Conservation (phyloP, 352 stramenopile genomes). For the Pseudoperonospora humuli region DNA sequence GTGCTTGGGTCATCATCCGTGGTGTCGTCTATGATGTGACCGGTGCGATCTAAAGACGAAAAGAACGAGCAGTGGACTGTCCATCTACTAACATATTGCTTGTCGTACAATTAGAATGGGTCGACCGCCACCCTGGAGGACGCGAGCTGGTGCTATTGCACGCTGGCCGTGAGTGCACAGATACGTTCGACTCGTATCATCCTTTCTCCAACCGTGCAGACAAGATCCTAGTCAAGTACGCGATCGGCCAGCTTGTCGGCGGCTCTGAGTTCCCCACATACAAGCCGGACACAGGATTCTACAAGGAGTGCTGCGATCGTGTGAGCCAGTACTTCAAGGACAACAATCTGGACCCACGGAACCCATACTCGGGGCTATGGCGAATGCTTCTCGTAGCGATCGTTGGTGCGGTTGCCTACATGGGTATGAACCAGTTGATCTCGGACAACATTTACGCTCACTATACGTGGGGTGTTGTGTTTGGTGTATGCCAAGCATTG, state of each 20-base stretch:
- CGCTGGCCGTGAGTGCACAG: constrained; percentile 72
- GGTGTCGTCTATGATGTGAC: constrained; percentile 93
- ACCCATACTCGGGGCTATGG: constrained; percentile 68
- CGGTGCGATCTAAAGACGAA: constrained; percentile 24
- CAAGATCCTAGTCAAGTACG: constrained; percentile 80
- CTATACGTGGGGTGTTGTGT: constrained; percentile 72
- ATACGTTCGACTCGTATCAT: constrained; percentile 90
- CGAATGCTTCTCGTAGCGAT: constrained; percentile 81
- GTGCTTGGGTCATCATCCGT: constrained; percentile 95
- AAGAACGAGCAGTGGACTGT: background rate
- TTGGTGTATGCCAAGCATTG: constrained; percentile 85
- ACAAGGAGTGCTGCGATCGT: constrained; percentile 77
- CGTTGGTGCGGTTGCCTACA: constrained; percentile 53
- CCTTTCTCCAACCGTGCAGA: constrained; percentile 79
- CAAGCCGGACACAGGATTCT: constrained; percentile 89
- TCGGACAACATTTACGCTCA: constrained; percentile 48
- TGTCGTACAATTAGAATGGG: constrained; percentile 42
- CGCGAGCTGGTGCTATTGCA: constrained; percentile 75
- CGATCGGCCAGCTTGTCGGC: constrained; percentile 73
- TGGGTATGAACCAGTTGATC: constrained; percentile 65
- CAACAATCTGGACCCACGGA: constrained; percentile 87
- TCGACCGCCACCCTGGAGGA: constrained; percentile 76
- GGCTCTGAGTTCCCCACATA: constrained; percentile 84
- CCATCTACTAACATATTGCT: constrained; percentile 1
- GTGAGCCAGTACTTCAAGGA: constrained; percentile 86